Evolutionary conservation across 164 flowering plant species (phyloP), one percentile per base, ranked within the genome.

Genomic region (Macadamia tetraphylla): DNA sequence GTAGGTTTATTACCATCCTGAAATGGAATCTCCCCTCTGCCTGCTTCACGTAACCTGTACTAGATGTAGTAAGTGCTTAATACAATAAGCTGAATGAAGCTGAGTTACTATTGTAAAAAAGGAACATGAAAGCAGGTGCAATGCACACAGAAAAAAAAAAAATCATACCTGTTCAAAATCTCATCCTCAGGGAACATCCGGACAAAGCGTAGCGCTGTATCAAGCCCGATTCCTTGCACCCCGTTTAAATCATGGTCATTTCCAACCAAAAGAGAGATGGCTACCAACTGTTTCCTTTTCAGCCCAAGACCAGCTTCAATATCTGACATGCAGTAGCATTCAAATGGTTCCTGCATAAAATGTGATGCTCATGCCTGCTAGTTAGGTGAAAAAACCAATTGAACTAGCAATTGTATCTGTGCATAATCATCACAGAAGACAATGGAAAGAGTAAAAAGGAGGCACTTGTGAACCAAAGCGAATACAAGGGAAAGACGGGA

Each of bases 251-350:
- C 86, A 74, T 88, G 86, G 77, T 92, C 99, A 70, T 83, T 89
- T 49, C 99, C 98, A 71, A 87, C 95, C 85, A 95, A 80, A 70
- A 95, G 94, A 64, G 92, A 81, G 17, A 95, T 83, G 57, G 93
- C 97, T 64, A 95, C 81, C 71, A 95, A 76, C 60, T 92, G 99
- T 35, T 81, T 80, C 79, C 98, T 87, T 81, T 79, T 83, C 73
- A 95, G 73, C 13, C 97, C 94, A 69, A 92, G 94, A 63, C 93
- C 90, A 71, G 81, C 82, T 80, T 92, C 97, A 74, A 95, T 86
- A 69, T 92, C 97, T 61, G 87, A 81, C 73, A 87, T 82, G 68
- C 77, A 68, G 80, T 92, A 95, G 83, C 98, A 92, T 71, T 92
- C 98, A 75, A 95, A 76, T 63, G 96, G 96, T 72, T 87, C 96